Evolutionary conservation across 2,329 filamentous ascomycete species (phyloP).

Genomic region (Alternaria triticina): DNA sequence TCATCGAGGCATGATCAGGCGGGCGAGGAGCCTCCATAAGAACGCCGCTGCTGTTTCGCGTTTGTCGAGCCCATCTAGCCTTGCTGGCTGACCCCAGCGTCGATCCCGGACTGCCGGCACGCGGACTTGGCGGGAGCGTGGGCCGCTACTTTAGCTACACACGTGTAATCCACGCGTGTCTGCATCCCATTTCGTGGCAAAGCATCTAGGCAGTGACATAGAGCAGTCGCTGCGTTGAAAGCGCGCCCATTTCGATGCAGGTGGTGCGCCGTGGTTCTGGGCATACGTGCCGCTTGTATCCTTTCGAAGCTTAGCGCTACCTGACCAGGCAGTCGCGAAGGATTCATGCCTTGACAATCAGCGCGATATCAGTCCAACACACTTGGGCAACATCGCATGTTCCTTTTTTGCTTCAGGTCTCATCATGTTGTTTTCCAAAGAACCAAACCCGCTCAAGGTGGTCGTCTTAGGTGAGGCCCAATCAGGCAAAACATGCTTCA

Average conservation of each 20-base stretch:
- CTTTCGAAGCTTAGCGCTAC: neutral
- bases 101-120: constrained; percentile 5
- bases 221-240: neutral
- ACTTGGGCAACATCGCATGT: neutral
- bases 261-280: neutral
- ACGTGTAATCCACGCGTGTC: neutral
- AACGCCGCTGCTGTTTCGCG: constrained; percentile 8
- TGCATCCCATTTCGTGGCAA: neutral
- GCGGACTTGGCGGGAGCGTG: constrained; percentile 1
- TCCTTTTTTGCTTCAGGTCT: neutral
- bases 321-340: neutral
- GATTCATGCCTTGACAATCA: neutral
- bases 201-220: neutral
- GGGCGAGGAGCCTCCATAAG: constrained; percentile 2
- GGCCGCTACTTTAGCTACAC: neutral
- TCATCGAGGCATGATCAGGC: neutral
- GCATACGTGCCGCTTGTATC: neutral
- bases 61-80: constrained; percentile 9
- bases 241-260: neutral
- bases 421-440: neutral
- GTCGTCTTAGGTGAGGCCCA: constrained; percentile 29
- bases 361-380: neutral
- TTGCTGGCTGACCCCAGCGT: constrained; percentile 1
- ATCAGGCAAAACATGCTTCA: constrained; percentile 37
- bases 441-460: constrained; percentile 5